A percentile compares a stretch with the other conserved stretches of the same genome.
These are phyloP conservation scores for Podila horticola DNA, from an alignment of 192 early-diverging fungal species.

Conservation along the genomic window DNA sequence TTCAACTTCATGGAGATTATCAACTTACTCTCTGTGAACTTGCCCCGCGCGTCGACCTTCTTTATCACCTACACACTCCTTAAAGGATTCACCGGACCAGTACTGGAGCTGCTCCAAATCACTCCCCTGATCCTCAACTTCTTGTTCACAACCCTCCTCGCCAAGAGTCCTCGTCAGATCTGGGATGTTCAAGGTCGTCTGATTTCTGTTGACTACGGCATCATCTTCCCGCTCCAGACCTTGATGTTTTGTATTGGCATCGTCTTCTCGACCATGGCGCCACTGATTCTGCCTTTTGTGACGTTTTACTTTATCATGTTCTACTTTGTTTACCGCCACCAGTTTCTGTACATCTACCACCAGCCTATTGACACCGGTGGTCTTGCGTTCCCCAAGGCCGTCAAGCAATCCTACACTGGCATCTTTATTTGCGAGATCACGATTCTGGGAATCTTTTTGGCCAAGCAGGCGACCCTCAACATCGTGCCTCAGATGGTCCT, in stretches of 20 bases:
- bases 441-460: slow-evolving; percentile 76
- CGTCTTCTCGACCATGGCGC: slow-evolving; percentile 84
- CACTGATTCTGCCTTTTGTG: slow-evolving; percentile 81
- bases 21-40: slow-evolving; percentile 60
- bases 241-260: slow-evolving; percentile 77
- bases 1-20: slow-evolving; percentile 59
- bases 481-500: slow-evolving; percentile 58
- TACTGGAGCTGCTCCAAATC: slow-evolving; percentile 75
- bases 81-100: slow-evolving; percentile 71
- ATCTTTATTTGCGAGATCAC: slow-evolving; percentile 80
- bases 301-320: slow-evolving; percentile 77
- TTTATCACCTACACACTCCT: slow-evolving; percentile 90
- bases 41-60: slow-evolving; percentile 82
- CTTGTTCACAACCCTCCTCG: slow-evolving; percentile 61
- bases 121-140: slow-evolving; percentile 72
- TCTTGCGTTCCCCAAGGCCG: slow-evolving; percentile 67
- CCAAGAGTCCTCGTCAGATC: slow-evolving; percentile 80
- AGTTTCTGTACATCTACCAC: slow-evolving; percentile 83
- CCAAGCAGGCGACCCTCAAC: slow-evolving; percentile 60
- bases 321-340: slow-evolving; percentile 82
- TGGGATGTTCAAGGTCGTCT: slow-evolving; percentile 61
- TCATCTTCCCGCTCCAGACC: slow-evolving; percentile 72
- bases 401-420: slow-evolving; percentile 72
- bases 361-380: slow-evolving; percentile 68
- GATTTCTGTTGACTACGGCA: slow-evolving; percentile 63